Conservation (phyloP, 257 asterid species). For the Thymus quinquecostatus region DNA sequence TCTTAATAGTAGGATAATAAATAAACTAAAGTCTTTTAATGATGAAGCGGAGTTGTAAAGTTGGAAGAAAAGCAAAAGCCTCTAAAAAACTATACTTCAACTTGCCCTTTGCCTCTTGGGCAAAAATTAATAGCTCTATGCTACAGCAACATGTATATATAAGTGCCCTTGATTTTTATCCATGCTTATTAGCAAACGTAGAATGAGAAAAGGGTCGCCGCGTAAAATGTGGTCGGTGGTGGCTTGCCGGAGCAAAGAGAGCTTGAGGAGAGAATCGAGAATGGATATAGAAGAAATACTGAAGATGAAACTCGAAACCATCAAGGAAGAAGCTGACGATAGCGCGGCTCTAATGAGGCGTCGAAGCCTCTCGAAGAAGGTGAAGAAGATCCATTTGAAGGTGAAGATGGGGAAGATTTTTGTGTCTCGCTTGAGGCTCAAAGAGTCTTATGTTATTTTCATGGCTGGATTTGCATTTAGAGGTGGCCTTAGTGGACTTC, state of each 20-base stretch:
- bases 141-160: background rate
- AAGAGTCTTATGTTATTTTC: constrained; percentile 62
- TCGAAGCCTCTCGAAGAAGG: constrained; percentile 37
- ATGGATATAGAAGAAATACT: constrained; percentile 66
- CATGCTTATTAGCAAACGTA: background rate
- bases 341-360: constrained; percentile 27
- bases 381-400: constrained; percentile 53
- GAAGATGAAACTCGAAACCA: constrained; percentile 74
- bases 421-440: constrained; percentile 46
- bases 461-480: constrained; percentile 65
- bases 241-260: constrained; percentile 46
- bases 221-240: constrained; percentile 60
- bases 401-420: constrained; percentile 47
- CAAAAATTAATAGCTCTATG: background rate
- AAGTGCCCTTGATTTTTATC: background rate
- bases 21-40: constrained; percentile 31
- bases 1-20: constrained; percentile 24
- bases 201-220: constrained; percentile 43
- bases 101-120: background rate
- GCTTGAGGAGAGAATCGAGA: constrained; percentile 44
- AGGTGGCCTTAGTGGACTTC: constrained; percentile 64
- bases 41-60: constrained; percentile 44
- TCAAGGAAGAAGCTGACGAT: constrained; percentile 63
- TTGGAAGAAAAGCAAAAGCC: constrained; percentile 19
- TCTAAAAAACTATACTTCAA: constrained; percentile 1